These are phyloP conservation scores for Boletus fagicola DNA, from an alignment of 768 basidiomycete species.

Conservation along the genomic window DNA sequence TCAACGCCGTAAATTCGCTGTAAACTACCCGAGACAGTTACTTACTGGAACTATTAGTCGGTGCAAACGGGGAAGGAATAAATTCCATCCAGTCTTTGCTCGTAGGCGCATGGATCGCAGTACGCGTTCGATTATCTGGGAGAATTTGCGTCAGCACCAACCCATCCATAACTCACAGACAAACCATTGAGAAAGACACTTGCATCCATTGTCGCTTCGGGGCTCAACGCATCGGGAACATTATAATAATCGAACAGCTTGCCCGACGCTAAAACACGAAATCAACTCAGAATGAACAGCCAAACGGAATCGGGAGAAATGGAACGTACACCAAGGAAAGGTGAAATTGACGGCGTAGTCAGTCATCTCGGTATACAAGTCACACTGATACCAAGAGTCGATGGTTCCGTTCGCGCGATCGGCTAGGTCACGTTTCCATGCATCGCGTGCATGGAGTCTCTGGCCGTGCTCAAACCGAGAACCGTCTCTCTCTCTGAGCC, in stretches of 20 bases:
- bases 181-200: not conserved
- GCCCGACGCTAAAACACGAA: not conserved
- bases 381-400: conserved; percentile 60
- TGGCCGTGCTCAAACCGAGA: conserved; percentile 16
- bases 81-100: conserved; percentile 48
- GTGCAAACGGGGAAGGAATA: conserved; percentile 27
- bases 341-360: conserved; percentile 72
- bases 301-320: too few relatives aligned
- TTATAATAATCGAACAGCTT: not conserved
- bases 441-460: conserved; percentile 19
- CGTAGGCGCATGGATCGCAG: conserved; percentile 66
- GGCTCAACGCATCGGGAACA: not conserved
- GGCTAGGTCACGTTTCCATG: conserved; percentile 46
- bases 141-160: conserved; percentile 34
- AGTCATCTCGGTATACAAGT: conserved; percentile 55
- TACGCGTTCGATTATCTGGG: conserved; percentile 48
- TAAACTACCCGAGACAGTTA: not conserved
- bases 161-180: not conserved
- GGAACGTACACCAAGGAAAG: conserved; percentile 44
- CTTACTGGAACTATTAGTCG: conserved; percentile 10
- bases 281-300: too few relatives aligned
- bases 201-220: not conserved
- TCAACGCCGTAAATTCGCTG: not conserved
- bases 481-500: conserved; percentile 16
- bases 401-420: conserved; percentile 53